phyloP scores from a whole-genome alignment of 2,329 filamentous ascomycete species.

The Colletotrichum sp. region DNA sequence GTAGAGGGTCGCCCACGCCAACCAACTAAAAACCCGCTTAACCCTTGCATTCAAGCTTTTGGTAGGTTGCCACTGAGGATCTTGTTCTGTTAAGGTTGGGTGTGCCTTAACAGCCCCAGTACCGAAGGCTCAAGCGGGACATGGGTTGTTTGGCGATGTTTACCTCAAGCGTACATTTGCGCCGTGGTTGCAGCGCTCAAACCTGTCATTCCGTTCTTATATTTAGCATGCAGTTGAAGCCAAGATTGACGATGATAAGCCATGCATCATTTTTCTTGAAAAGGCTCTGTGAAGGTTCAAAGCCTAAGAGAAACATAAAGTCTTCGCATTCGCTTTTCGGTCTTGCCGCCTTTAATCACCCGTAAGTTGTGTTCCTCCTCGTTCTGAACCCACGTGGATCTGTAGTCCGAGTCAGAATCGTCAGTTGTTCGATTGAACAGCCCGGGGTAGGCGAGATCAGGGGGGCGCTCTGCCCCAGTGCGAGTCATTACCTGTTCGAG shows the following conservation, averaged over 20 bases:
- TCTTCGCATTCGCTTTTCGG: not conserved
- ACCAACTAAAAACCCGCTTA: not conserved
- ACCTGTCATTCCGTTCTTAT: not conserved
- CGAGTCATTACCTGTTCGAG: not conserved
- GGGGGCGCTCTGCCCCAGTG: not conserved
- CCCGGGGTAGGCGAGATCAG: conserved; percentile 8
- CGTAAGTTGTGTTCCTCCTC: not conserved
- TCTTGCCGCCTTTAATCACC: not conserved
- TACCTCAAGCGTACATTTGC: not conserved
- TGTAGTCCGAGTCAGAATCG: not conserved
- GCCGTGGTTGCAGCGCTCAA: not conserved
- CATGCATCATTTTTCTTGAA: no score
- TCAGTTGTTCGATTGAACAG: not conserved
- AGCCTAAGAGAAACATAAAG: not conserved
- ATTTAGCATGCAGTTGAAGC: not conserved
- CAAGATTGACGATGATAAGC: not conserved
- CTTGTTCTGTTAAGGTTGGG: not conserved
- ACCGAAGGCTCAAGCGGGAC: not conserved
- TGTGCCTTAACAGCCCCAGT: not conserved
- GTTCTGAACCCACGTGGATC: not conserved
- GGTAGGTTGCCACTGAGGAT: not conserved
- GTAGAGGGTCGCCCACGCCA: not conserved
- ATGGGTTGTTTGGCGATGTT: not conserved
- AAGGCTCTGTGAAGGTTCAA: not conserved
- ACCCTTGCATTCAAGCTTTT: not conserved